Conservation (phyloP, 2,329 filamentous ascomycete species). For the Colletotrichum tanaceti region DNA sequence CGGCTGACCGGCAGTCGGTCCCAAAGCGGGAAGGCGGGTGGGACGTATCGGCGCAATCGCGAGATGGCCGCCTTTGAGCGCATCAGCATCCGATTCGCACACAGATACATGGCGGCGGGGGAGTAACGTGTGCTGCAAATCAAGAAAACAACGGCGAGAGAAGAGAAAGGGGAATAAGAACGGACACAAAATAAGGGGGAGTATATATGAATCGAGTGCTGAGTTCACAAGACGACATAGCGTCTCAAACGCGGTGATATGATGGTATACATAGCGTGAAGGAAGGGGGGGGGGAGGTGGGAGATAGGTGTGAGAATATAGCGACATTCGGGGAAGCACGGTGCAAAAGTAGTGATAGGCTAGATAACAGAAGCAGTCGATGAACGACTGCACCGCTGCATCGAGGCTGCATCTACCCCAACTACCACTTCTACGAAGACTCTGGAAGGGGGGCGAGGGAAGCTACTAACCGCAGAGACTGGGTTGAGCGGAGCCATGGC, state of each 20-base stretch:
- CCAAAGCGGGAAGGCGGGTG: conserved; percentile 72
- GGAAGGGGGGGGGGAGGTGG: neutral
- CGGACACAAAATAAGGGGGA: neutral
- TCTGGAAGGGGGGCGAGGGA: neutral
- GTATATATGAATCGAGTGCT: conserved; percentile 1
- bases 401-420: conserved; percentile 12
- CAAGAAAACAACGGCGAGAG: neutral
- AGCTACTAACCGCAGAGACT: conserved; percentile 63
- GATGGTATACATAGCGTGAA: neutral
- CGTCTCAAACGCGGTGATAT: neutral
- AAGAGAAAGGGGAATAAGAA: neutral
- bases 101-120: conserved; percentile 39
- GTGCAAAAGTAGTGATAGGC: conserved; percentile 17
- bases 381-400: conserved; percentile 6
- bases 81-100: conserved; percentile 40
- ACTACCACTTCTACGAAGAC: conserved; percentile 5
- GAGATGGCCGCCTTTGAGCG: conserved; percentile 65
- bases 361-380: neutral
- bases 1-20: conserved; percentile 70
- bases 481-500: conserved; percentile 68
- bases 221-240: conserved; percentile 5
- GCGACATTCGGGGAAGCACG: conserved; percentile 1
- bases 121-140: conserved; percentile 37
- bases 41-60: conserved; percentile 69
- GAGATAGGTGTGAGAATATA: conserved; percentile 29